Evolutionary conservation across 192 early-diverging fungal species (phyloP).

Genomic region (Endogone sp.): DNA sequence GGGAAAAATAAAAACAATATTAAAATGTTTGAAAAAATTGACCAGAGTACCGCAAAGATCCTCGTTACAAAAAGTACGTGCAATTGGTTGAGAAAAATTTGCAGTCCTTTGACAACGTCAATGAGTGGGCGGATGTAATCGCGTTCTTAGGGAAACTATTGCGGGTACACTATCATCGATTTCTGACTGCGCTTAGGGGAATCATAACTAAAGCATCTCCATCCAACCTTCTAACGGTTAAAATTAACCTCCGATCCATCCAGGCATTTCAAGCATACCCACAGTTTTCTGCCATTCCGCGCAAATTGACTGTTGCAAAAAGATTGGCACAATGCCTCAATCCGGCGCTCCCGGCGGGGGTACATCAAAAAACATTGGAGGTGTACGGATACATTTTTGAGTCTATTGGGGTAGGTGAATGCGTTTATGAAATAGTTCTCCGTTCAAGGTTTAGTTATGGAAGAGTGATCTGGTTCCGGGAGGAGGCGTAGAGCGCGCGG

Average conservation of each 20-base stretch:
- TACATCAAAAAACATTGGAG: constrained; percentile 91
- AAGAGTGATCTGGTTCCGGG: too few species aligned
- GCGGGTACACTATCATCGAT: constrained; percentile 41
- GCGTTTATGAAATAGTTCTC: too few species aligned
- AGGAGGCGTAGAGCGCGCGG: background rate
- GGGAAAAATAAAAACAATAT: too few species aligned
- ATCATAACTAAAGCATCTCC: too few species aligned
- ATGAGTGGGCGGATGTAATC: constrained; percentile 95
- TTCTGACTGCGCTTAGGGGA: background rate
- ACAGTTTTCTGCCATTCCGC: constrained; percentile 73
- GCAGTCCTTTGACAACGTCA: constrained; percentile 89
- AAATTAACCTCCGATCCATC: too few species aligned
- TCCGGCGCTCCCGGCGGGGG: constrained; percentile 89
- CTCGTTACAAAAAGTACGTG: constrained; percentile 81
- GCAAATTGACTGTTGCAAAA: constrained; percentile 82
- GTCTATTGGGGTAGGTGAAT: constrained; percentile 60
- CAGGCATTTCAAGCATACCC: constrained; percentile 78
- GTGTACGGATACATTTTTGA: constrained; percentile 79
- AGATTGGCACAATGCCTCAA: constrained; percentile 93
- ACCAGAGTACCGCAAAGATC: constrained; percentile 47
- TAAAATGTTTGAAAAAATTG: too few species aligned
- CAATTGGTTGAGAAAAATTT: constrained; percentile 80
- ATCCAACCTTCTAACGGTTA: too few species aligned
- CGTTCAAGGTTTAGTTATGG: too few species aligned
- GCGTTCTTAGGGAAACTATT: constrained; percentile 82